Base-by-base conservation (phyloP, 495 filamentous ascomycete species). In the Penicillium maclennaniae region DNA sequence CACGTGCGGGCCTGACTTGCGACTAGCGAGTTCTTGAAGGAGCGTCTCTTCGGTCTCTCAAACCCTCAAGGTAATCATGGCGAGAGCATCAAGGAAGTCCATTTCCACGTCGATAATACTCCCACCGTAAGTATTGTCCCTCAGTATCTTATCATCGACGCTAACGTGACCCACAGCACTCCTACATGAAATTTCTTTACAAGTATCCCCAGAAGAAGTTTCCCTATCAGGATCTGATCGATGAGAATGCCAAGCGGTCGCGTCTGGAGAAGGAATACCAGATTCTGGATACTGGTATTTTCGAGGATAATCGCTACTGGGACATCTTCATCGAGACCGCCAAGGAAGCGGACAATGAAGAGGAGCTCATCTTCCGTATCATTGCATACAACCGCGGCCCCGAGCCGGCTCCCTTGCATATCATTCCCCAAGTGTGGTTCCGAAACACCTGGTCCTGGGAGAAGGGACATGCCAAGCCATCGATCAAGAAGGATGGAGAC, bases 131-230 rank as follows among this genome's bases (percentile, higher is more conserved):
- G 54, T 53, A 7, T 45, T 39, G 38, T 49, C 16, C 19, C 16
- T 20, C 38, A 17, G 28, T 2, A 21, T 44, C 14, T 6, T 25
- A 23, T 10, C 17, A 15, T 3, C 40, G 23, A 5, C 20, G 23
- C 17, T 36, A 19, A 27, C 7, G 34, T 27, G 16, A 1, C 36
- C 25, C 27, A 20, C 40, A 91, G 87, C 92, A 97, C 71, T 96
- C 92, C 19, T 97, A 97, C 75, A 97, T 97, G 92, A 97, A 97
- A 69, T 93, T 83, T 61, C 85, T 96, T 56, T 97, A 97, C 80
- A 97, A 97, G 69, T 95, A 96, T 60, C 92, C 92, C 0, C 92
- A 97, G 73, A 79, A 79, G 61, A 82, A 86, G 43, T 97, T 97
- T 59, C 92, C 92, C 2, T 97, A 97, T 69, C 80, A 96, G 61